A percentile compares a stretch with the other conserved stretches of the same genome.
phyloP scores from a whole-genome alignment of 208 protist genomes.

The Phytomonas serpens region DNA sequence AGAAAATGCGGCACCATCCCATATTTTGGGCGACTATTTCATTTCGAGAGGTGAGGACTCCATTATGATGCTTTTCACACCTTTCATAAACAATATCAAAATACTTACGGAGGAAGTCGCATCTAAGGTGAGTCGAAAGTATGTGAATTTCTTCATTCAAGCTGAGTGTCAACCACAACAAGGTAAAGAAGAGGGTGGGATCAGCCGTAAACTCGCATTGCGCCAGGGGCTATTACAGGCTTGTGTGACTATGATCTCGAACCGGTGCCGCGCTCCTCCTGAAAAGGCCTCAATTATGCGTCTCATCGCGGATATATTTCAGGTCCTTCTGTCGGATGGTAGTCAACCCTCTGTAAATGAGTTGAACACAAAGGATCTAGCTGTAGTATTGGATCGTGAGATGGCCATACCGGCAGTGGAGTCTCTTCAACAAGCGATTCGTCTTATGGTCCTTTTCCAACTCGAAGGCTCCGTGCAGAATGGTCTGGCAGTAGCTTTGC shows the following conservation, averaged over 20 bases:
- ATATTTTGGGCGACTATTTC: conserved; percentile 29
- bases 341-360: conserved; percentile 6
- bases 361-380: conserved; percentile 17
- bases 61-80: conserved; percentile 45
- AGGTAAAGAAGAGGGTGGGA: background rate
- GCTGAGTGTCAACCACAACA: conserved; percentile 16
- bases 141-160: conserved; percentile 35
- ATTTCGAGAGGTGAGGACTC: conserved; percentile 43
- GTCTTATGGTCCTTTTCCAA: conserved; percentile 31
- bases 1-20: conserved; percentile 24
- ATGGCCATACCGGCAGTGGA: conserved; percentile 52
- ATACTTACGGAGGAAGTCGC: conserved; percentile 39
- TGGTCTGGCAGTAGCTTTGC: conserved; percentile 42
- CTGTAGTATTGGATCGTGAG: conserved; percentile 47
- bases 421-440: conserved; percentile 47
- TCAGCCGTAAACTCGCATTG: background rate
- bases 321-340: conserved; percentile 17
- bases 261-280: conserved; percentile 48
- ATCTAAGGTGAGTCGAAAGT: conserved; percentile 25
- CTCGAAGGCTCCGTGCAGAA: conserved; percentile 40
- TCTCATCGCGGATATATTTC: conserved; percentile 40
- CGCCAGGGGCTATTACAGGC: conserved; percentile 28
- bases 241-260: conserved; percentile 31
- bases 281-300: conserved; percentile 70
- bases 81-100: conserved; percentile 70